phyloP scores from a whole-genome alignment of 2,329 filamentous ascomycete species.

The Neodidymelliopsis sp. region DNA sequence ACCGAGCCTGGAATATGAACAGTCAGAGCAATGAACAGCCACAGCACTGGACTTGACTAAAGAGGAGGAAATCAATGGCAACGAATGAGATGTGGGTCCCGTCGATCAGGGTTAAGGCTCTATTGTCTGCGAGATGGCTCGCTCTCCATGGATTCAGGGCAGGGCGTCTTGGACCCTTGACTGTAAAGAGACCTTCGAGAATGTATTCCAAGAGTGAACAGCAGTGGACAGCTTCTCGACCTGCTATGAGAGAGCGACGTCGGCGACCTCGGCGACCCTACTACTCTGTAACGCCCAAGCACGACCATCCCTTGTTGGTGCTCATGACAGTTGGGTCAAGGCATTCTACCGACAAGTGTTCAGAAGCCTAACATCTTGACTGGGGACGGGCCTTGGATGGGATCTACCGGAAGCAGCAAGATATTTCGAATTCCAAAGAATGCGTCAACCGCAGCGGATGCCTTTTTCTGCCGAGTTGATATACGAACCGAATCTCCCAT shows the following conservation, averaged over 20 bases:
- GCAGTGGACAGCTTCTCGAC: constrained; percentile 49
- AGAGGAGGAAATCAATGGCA: constrained; percentile 68
- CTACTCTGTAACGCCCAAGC: no score
- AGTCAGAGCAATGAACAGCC: constrained; percentile 63
- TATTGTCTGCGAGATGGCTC: no score
- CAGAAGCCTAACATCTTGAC: no score
- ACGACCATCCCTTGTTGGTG: no score
- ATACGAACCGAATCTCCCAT: accelerated
- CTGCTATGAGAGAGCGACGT: constrained; percentile 62
- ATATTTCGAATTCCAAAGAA: no score
- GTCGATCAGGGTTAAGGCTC: background rate
- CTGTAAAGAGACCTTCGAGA: constrained; percentile 15
- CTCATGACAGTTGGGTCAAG: no score
- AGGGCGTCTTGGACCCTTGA: no score
- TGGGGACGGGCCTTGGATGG: no score
- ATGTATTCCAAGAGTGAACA: constrained; percentile 8
- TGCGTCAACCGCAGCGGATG: no score
- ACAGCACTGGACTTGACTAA: constrained; percentile 70
- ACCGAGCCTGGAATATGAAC: constrained; percentile 59
- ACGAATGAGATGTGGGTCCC: constrained; percentile 67
- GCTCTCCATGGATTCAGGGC: no score
- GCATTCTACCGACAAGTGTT: no score
- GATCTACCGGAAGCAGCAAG: no score
- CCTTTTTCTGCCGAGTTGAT: background rate
- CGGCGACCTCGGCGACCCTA: constrained; percentile 50